Percentiles rank a stretch among this genome's conserved stretches.
Evolutionary conservation across 2,329 filamentous ascomycete genomes (phyloP).

Genomic region (Fusarium graminum): DNA sequence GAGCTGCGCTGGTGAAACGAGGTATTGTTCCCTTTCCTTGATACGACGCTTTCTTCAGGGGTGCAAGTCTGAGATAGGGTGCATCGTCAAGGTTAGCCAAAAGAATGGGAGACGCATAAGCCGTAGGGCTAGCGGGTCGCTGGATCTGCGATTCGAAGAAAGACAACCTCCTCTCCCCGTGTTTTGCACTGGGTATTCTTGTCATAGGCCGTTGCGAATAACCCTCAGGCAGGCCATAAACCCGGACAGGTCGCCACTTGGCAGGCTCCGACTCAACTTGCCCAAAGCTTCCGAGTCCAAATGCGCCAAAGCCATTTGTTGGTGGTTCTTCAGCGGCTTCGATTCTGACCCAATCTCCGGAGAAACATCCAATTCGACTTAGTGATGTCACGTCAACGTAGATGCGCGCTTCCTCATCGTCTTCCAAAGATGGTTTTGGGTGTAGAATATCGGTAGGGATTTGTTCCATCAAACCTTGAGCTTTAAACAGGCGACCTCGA

Average conservation of each 20-base stretch:
- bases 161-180: conserved; percentile 66
- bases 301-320: conserved; percentile 73
- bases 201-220: conserved; percentile 72
- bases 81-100: conserved; percentile 87
- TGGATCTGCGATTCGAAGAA: conserved; percentile 78
- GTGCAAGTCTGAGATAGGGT: conserved; percentile 82
- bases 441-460: conserved; percentile 86
- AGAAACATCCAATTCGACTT: conserved; percentile 94
- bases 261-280: conserved; percentile 67
- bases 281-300: conserved; percentile 74
- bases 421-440: conserved; percentile 79
- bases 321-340: conserved; percentile 82
- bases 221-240: conserved; percentile 88
- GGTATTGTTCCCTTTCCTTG: conserved; percentile 66
- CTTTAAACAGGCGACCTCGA: conserved; percentile 84
- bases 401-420: conserved; percentile 90
- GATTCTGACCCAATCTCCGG: conserved; percentile 93
- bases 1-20: conserved; percentile 67
- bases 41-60: conserved; percentile 68
- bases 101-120: conserved; percentile 86
- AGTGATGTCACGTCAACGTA: conserved; percentile 91
- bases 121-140: conserved; percentile 68
- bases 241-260: conserved; percentile 85
- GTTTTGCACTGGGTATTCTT: conserved; percentile 69
- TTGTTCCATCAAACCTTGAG: conserved; percentile 77